Conservation (phyloP, 306 rosid genomes). For the Cicer bijugum region DNA sequence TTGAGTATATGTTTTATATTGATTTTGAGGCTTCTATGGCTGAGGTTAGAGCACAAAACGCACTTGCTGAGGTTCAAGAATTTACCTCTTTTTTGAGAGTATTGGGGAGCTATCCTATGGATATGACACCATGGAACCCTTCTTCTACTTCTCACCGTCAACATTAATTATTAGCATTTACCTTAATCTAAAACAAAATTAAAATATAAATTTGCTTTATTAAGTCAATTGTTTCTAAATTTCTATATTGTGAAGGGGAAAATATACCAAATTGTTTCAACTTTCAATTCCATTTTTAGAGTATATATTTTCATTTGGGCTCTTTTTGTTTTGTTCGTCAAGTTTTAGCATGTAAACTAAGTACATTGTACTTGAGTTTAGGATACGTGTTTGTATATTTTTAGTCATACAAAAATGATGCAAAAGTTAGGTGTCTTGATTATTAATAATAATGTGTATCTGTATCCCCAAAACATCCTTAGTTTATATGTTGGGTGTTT, state of each 20-base stretch:
- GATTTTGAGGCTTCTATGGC: constrained; percentile 98
- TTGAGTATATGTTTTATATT: constrained; percentile 86
- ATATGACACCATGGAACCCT: constrained; percentile 95
- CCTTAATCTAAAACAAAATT: not conserved
- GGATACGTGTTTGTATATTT: not conserved
- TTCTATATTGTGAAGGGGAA: not conserved
- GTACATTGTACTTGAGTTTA: constrained; percentile 15
- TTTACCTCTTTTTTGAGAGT: constrained; percentile 92
- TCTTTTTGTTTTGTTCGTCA: not conserved
- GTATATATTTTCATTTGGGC: not conserved
- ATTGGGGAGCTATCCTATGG: constrained; percentile 93
- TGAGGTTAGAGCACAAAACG: constrained; percentile 88
- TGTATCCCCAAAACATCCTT: not conserved
- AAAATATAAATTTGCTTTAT: constrained; percentile 21
- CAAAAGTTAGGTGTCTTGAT: not conserved
- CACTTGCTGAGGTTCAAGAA: constrained; percentile 93
- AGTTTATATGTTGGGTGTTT: not conserved
- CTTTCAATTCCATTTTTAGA: not conserved
- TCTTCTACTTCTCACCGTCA: constrained; percentile 43
- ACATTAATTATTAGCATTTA: constrained; percentile 36
- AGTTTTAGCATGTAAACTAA: not conserved
- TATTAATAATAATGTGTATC: not conserved
- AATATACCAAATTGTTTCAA: not conserved
- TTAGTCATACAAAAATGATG: not conserved
- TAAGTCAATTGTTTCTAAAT: not conserved